Conservation (phyloP, 208 protist genomes). For the Wallacemonas sp. region DNA sequence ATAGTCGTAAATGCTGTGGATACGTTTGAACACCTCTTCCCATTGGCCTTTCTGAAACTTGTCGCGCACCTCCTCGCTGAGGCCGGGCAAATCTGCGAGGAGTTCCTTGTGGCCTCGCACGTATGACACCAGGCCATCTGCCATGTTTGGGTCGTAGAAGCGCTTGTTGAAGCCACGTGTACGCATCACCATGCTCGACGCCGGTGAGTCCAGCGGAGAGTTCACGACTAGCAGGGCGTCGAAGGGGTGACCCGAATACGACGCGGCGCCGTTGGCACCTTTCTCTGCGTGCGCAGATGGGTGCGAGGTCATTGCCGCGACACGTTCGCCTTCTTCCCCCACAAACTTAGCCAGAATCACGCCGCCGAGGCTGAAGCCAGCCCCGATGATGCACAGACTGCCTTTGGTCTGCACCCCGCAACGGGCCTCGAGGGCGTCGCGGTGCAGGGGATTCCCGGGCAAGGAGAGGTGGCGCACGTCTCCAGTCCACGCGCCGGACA, state of each 20-base stretch:
- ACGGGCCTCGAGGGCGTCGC: slow-evolving; percentile 20
- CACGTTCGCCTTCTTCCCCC: slow-evolving; percentile 35
- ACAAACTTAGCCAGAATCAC: slow-evolving; percentile 69
- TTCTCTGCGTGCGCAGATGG: no score
- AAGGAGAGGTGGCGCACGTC: slow-evolving; percentile 50
- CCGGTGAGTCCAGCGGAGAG: slow-evolving; percentile 52
- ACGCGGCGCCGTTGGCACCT: no score
- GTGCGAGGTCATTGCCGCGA: no score
- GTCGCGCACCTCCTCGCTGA: slow-evolving; percentile 27
- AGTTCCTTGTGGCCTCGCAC: slow-evolving; percentile 52
- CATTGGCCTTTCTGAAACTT: slow-evolving; percentile 22
- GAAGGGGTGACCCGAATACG: no score
- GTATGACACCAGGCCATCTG: slow-evolving; percentile 38
- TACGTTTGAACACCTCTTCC: slow-evolving; percentile 28
- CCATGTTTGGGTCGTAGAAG: slow-evolving; percentile 64
- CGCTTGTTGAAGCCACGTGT: slow-evolving; percentile 12
- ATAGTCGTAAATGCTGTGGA: slow-evolving; percentile 57
- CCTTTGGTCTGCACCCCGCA: slow-evolving; percentile 20
- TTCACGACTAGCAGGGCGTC: slow-evolving; percentile 58
- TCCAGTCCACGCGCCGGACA: slow-evolving; percentile 66
- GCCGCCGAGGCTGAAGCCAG: slow-evolving; percentile 77
- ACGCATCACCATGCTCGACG: slow-evolving; percentile 33
- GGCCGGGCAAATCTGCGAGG: slow-evolving; percentile 38
- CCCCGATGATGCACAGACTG: slow-evolving; percentile 28
- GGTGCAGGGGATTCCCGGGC: slow-evolving; percentile 4